A percentile compares a stretch with the other conserved stretches of the same genome.
These are phyloP conservation scores for Harringtonia aguacate DNA, from an alignment of 2,329 filamentous ascomycete genomes.

Conservation along the genomic window DNA sequence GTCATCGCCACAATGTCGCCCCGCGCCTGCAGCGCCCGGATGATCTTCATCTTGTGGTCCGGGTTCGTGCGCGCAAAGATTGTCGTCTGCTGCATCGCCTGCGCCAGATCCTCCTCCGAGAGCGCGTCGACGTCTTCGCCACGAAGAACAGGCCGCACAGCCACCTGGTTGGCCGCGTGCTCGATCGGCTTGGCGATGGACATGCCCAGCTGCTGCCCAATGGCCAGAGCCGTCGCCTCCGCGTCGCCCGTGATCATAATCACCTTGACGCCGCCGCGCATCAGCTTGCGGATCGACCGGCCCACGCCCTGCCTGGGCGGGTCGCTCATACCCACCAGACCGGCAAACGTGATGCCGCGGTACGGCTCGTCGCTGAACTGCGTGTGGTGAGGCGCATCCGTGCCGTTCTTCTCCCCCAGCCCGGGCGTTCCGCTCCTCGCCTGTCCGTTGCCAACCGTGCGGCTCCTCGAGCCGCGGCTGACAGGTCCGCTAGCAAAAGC, in stretches of 20 bases:
- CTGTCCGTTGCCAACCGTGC: constrained; percentile 23
- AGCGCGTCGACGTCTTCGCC: constrained; percentile 92
- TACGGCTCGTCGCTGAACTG: constrained; percentile 57
- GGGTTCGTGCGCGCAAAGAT: constrained; percentile 95
- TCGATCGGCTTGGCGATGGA: constrained; percentile 50
- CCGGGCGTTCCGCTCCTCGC: constrained; percentile 45
- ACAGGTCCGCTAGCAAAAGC: constrained; percentile 83
- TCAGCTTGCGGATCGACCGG: constrained; percentile 75
- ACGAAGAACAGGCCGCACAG: constrained; percentile 62
- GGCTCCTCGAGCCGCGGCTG: constrained; percentile 20
- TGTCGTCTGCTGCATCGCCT: constrained; percentile 77
- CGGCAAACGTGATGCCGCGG: constrained; percentile 76
- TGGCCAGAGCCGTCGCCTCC: constrained; percentile 87
- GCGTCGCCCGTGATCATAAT: constrained; percentile 99
- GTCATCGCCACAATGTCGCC: constrained; percentile 99
- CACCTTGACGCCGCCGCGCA: constrained; percentile 90
- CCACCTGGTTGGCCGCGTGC: constrained; percentile 42
- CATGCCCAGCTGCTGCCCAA: constrained; percentile 94
- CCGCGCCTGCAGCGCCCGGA: constrained; percentile 78
- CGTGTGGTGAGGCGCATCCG: constrained; percentile 18
- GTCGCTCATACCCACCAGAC: constrained; percentile 94
- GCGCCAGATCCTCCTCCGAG: constrained; percentile 72
- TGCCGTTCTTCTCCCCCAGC: constrained; percentile 21
- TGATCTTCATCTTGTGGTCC: constrained; percentile 97
- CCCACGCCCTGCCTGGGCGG: constrained; percentile 86